Percentiles rank a stretch among this genome's conserved stretches.
Conservation (phyloP, 495 filamentous ascomycete species). For the Xylaria bambusicola region DNA sequence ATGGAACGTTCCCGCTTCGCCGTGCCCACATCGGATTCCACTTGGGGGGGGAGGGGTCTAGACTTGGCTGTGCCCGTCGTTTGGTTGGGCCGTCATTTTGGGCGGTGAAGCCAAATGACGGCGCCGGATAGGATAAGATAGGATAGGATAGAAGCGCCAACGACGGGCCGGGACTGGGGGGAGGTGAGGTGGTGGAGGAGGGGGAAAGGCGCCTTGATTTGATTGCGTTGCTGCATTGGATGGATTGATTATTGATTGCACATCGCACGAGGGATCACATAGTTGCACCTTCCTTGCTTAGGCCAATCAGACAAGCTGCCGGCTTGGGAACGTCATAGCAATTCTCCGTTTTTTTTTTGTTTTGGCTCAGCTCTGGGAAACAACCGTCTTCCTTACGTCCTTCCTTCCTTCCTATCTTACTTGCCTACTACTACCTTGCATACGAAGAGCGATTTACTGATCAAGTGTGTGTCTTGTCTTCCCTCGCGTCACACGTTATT, state of each 20-base stretch:
- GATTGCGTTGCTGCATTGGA: too few species aligned
- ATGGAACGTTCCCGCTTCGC: background rate
- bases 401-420: too few species aligned
- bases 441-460: too few species aligned
- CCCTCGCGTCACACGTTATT: background rate
- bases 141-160: background rate
- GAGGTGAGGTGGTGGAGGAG: too few species aligned
- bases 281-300: background rate
- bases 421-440: too few species aligned
- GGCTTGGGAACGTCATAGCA: background rate
- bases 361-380: background rate
- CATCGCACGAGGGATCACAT: background rate
- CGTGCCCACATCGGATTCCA: background rate
- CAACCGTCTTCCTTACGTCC: background rate
- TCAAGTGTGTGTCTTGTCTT: too few species aligned
- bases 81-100: background rate
- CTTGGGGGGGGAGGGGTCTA: background rate
- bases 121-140: background rate
- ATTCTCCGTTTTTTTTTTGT: background rate
- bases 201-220: too few species aligned
- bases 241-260: too few species aligned
- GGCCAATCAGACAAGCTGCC: background rate
- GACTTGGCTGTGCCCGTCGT: background rate
- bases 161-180: too few species aligned
- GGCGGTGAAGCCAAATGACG: background rate